Percentiles rank a stretch among this genome's conserved stretches.
Evolutionary conservation across 805 yeast genomes (phyloP).

Genomic region (Candida tallmaniae): DNA sequence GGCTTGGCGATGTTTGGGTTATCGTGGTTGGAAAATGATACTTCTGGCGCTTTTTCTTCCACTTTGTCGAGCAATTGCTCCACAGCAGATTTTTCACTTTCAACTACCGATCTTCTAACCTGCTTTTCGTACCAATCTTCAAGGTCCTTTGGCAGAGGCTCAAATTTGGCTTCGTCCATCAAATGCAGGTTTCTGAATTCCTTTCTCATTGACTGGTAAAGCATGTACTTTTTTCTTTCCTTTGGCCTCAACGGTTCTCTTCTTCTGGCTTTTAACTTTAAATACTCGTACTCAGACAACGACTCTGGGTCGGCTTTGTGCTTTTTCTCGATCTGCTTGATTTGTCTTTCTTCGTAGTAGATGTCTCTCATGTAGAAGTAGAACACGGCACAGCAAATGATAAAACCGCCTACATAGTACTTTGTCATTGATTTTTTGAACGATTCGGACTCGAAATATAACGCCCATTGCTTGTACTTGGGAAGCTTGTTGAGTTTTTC

Average conservation of each 20-base stretch:
- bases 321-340: conserved; percentile 38
- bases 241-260: conserved; percentile 58
- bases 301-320: conserved; percentile 31
- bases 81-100: conserved; percentile 11
- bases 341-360: conserved; percentile 60
- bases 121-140: conserved; percentile 38
- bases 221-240: conserved; percentile 55
- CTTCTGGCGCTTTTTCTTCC: conserved; percentile 11
- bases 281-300: conserved; percentile 58
- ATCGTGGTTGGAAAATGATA: conserved; percentile 29
- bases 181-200: conserved; percentile 38
- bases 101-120: conserved; percentile 16
- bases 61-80: conserved; percentile 3
- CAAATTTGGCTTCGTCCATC: conserved; percentile 31
- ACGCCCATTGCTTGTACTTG: conserved; percentile 36
- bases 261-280: conserved; percentile 56
- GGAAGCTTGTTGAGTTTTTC: conserved; percentile 27
- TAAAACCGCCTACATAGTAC: conserved; percentile 58
- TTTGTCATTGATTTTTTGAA: conserved; percentile 63
- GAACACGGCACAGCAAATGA: conserved; percentile 53
- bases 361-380: conserved; percentile 63
- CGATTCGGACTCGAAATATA: conserved; percentile 44
- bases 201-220: conserved; percentile 53
- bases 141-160: conserved; percentile 39
- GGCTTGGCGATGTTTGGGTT: conserved; percentile 55